Percentiles rank a stretch among this genome's conserved stretches.
Conservation (phyloP, 495 filamentous ascomycete genomes). For the Penicillium diatomitis region DNA sequence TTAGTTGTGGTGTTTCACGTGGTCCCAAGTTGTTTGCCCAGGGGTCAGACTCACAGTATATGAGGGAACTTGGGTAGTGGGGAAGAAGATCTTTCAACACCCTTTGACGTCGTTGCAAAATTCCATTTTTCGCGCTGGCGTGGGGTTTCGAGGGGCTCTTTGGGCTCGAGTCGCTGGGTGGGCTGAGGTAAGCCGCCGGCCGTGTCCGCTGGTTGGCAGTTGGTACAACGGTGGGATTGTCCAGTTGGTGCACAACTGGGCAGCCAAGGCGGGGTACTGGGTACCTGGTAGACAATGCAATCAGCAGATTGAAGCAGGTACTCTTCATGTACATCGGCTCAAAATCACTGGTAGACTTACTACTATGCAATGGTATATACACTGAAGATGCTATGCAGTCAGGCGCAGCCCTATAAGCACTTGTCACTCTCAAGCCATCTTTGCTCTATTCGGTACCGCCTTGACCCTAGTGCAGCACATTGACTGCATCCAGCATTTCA, state of each 20-base stretch:
- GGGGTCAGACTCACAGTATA: not conserved
- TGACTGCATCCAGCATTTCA: too few species aligned
- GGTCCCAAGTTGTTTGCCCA: not conserved
- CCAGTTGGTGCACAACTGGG: not conserved
- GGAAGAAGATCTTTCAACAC: not conserved
- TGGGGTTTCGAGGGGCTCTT: constrained; percentile 25
- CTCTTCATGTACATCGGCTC: too few species aligned
- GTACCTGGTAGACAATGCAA: too few species aligned
- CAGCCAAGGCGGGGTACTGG: too few species aligned
- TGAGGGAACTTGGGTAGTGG: not conserved
- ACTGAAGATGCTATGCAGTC: too few species aligned
- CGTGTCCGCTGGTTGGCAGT: not conserved
- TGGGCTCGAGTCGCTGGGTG: constrained; percentile 1
- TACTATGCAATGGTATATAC: too few species aligned
- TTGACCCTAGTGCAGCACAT: too few species aligned
- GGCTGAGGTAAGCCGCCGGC: constrained; percentile 16
- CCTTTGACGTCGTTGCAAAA: constrained; percentile 32
- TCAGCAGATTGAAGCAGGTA: too few species aligned
- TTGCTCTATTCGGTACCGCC: too few species aligned
- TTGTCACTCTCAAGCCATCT: too few species aligned
- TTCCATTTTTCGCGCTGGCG: constrained; percentile 27
- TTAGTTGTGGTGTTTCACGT: not conserved
- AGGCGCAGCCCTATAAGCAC: too few species aligned
- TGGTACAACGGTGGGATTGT: not conserved
- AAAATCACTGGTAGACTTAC: too few species aligned